Conservation (phyloP, 129 eudicot genomes). For the Apium graveolens region DNA sequence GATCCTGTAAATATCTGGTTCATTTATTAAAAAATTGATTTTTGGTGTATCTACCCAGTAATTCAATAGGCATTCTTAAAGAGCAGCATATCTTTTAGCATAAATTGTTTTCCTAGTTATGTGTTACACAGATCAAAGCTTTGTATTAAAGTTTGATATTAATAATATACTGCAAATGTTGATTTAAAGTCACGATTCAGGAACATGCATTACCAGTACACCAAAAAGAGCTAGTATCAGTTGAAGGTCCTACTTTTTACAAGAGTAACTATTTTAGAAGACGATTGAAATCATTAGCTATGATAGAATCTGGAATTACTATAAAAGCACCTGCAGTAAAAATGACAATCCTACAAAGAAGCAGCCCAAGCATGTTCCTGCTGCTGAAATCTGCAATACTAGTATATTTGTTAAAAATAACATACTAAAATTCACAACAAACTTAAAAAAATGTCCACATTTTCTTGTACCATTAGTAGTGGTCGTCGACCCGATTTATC, state of each 20-base stretch:
- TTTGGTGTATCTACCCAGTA: neutral
- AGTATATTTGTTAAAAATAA: neutral
- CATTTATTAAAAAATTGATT: neutral
- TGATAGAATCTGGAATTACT: neutral
- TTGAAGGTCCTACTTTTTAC: neutral
- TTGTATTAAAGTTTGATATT: neutral
- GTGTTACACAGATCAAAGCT: neutral
- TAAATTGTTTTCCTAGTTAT: neutral
- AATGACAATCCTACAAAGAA: conserved; percentile 60
- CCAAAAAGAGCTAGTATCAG: conserved; percentile 57
- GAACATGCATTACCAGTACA: conserved; percentile 56
- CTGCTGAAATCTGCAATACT: conserved; percentile 54
- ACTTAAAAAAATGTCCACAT: neutral
- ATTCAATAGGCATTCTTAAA: neutral
- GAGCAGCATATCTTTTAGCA: neutral
- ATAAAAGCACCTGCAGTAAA: conserved; percentile 57
- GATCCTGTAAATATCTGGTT: conserved; percentile 58
- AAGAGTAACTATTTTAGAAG: neutral
- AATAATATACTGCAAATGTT: neutral
- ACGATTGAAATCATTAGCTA: neutral
- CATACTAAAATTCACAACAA: neutral
- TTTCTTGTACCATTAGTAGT: conserved; percentile 55
- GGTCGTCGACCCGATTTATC: conserved; percentile 78
- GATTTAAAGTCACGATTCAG: neutral
- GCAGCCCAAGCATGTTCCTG: conserved; percentile 79